These are phyloP conservation scores for Pisolithus sp. DNA, from an alignment of 768 basidiomycete genomes.

Conservation along the genomic window DNA sequence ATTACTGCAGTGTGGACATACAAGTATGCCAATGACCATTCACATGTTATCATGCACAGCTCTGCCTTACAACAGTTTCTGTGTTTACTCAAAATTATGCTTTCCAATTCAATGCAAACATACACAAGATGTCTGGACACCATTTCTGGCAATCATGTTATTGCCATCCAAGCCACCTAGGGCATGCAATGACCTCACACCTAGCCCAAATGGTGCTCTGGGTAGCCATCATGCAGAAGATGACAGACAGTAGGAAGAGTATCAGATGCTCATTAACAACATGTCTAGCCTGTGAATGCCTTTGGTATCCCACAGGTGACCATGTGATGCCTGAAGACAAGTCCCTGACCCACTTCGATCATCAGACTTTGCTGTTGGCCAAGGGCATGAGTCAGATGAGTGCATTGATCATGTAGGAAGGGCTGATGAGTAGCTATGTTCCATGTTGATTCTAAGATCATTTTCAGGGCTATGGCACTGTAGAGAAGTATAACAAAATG, in stretches of 20 bases:
- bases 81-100: slow-evolving; percentile 56
- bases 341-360: slow-evolving; percentile 11
- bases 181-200: slow-evolving; percentile 27
- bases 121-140: slow-evolving; percentile 68
- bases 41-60: slow-evolving; percentile 41
- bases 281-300: slow-evolving; percentile 79
- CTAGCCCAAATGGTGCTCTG: slow-evolving; percentile 26
- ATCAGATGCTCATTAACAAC: slow-evolving; percentile 55
- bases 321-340: slow-evolving; percentile 83
- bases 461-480: slow-evolving; percentile 21
- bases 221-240: slow-evolving; percentile 34
- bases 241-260: slow-evolving; percentile 63
- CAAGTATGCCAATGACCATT: slow-evolving; percentile 66
- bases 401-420: slow-evolving; percentile 64
- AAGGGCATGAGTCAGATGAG: slow-evolving; percentile 77
- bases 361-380: slow-evolving; percentile 45
- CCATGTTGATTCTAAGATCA: slow-evolving; percentile 21
- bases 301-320: slow-evolving; percentile 85
- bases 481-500: too few relatives aligned
- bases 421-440: slow-evolving; percentile 57
- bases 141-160: slow-evolving; percentile 44
- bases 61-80: slow-evolving; percentile 15
- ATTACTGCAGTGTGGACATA: slow-evolving; percentile 74
- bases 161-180: slow-evolving; percentile 33
- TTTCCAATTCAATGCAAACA: slow-evolving; percentile 69